Base-by-base conservation (phyloP, 352 stramenopile species). In the Globisporangium takayamanum region DNA sequence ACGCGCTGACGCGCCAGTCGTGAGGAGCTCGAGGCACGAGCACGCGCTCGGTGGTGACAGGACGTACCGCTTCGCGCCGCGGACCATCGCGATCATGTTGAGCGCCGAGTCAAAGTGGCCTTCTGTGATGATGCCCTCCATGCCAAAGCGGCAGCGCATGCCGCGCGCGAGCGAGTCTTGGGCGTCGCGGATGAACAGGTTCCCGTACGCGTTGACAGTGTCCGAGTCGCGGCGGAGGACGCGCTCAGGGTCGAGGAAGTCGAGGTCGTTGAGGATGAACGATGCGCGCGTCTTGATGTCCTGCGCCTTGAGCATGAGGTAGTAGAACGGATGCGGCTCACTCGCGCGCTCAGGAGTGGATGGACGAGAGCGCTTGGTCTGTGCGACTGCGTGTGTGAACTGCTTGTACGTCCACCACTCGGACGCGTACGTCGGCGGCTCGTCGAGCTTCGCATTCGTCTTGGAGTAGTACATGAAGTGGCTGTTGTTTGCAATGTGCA, bases 401-500 rank as follows among this genome's bases (percentile, higher is more conserved):
- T 90, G 62, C 12, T 58, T 52, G 50, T 89, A 92, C 15, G 74
- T 83, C 73, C 80, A 80, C 70, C 69, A 77, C 11, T 69, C 50
- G 18, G 74, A 75, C 22, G 77, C 64, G 53, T 85, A 88, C 37
- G 81, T 69, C 15, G 69, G 63, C 11, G 57, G 60, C 55, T 82
- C 68, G 20, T 69, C 68, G 18, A 50, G 25, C 37, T 70, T 47
- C 26, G 74, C 63, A 28, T 63, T 62, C 16, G 58, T 69, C 55
- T 82, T 84, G 18, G 77, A 73, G 69, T 84, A 98, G 69, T 97
- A 98, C 90, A 99, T 97, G 63, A 98, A 98, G 65, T 98, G 94
- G 63, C 96, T 97, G 55, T 74, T 61, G 39, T 95, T 96, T 11
- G 80, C 66, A 10, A 82, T 76, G 47, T 94, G 71, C n/a, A 88